These are phyloP conservation scores for Sarocladium oryzae DNA, from an alignment of 2,329 filamentous ascomycete genomes.

Conservation along the genomic window DNA sequence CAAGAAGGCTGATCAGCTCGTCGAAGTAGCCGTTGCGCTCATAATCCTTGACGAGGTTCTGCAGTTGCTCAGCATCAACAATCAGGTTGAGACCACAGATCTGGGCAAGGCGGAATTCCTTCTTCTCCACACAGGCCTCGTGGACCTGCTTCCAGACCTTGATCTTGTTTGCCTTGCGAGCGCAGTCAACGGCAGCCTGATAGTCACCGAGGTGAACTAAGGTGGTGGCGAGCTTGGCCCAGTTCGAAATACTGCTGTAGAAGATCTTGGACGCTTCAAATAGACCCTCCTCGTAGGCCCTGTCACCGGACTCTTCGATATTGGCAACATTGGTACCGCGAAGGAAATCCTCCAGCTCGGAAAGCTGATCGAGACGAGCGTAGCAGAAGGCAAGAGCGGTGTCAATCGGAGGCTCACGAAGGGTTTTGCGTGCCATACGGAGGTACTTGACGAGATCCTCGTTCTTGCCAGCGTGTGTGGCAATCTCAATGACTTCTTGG, in stretches of 20 bases:
- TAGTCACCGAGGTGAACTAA: slow-evolving; percentile 96
- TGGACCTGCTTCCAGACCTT: slow-evolving; percentile 99
- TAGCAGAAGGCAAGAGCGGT: slow-evolving; percentile 91
- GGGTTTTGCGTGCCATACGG: slow-evolving; percentile 94
- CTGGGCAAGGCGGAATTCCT: slow-evolving; percentile 97
- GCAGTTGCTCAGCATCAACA: slow-evolving; percentile 91
- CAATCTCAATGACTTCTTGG: slow-evolving; percentile 91
- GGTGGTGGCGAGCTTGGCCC: slow-evolving; percentile 97
- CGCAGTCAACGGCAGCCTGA: slow-evolving; percentile 94
- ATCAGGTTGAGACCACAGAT: slow-evolving; percentile 98
- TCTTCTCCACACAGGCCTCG: slow-evolving; percentile 91
- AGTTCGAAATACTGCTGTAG: slow-evolving; percentile 97
- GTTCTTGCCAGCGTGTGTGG: slow-evolving; percentile 92
- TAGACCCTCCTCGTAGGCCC: slow-evolving; percentile 89
- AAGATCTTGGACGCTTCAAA: slow-evolving; percentile 99
- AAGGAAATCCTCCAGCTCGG: slow-evolving; percentile 94
- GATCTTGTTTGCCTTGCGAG: slow-evolving; percentile 97
- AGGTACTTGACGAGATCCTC: slow-evolving; percentile 96
- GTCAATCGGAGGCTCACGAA: slow-evolving; percentile 88
- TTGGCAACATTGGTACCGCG: slow-evolving; percentile 90
- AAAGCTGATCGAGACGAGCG: slow-evolving; percentile 83
- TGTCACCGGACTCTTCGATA: slow-evolving; percentile 94
- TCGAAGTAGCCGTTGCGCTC: slow-evolving; percentile 97
- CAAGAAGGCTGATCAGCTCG: slow-evolving; percentile 88
- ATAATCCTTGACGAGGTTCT: slow-evolving; percentile 91